A percentile compares a stretch with the other conserved stretches of the same genome.
These are phyloP conservation scores for Didymella exigua DNA, from an alignment of 2,329 filamentous ascomycete genomes.

Conservation along the genomic window DNA sequence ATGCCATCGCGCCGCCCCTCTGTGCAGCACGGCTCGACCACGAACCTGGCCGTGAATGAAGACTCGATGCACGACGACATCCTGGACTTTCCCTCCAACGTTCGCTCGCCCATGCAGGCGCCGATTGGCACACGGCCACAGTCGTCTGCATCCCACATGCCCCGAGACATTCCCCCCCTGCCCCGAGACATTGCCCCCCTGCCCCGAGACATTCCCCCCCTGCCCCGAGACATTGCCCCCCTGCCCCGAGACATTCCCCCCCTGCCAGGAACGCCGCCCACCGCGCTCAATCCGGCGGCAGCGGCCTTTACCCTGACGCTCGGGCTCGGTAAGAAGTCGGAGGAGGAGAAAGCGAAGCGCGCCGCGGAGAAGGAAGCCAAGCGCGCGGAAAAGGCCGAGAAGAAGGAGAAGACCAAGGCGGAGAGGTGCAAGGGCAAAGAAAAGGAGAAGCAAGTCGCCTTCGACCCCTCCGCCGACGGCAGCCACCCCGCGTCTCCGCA, in stretches of 20 bases:
- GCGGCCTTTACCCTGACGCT: slow-evolving; percentile 73
- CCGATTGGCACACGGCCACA: slow-evolving; percentile 81
- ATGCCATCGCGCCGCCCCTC: slow-evolving; percentile 82
- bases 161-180: slow-evolving; percentile 8
- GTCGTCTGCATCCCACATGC: slow-evolving; percentile 58
- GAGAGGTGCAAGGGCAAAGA: slow-evolving; percentile 45
- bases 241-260: slow-evolving; percentile 10
- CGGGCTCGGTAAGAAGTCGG: slow-evolving; percentile 36
- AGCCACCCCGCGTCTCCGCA: slow-evolving; percentile 30
- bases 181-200: too few relatives aligned
- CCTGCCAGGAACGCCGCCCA: slow-evolving; percentile 52
- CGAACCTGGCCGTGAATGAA: slow-evolving; percentile 60
- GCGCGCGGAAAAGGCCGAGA: slow-evolving; percentile 42
- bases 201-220: slow-evolving; percentile 10
- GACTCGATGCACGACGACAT: slow-evolving; percentile 57
- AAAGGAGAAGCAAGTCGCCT: slow-evolving; percentile 38
- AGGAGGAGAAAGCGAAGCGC: slow-evolving; percentile 43
- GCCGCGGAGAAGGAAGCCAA: slow-evolving; percentile 47
- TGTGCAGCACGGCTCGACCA: slow-evolving; percentile 75
- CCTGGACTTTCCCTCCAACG: slow-evolving; percentile 56
- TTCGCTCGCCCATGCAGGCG: slow-evolving; percentile 61
- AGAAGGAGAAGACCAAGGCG: slow-evolving; percentile 47
- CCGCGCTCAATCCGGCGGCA: slow-evolving; percentile 80
- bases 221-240: slow-evolving; percentile 1
- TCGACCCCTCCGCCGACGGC: slow-evolving; percentile 27